phyloP scores from a whole-genome alignment of 768 basidiomycete genomes.

The Boletus vinaceobasis region DNA sequence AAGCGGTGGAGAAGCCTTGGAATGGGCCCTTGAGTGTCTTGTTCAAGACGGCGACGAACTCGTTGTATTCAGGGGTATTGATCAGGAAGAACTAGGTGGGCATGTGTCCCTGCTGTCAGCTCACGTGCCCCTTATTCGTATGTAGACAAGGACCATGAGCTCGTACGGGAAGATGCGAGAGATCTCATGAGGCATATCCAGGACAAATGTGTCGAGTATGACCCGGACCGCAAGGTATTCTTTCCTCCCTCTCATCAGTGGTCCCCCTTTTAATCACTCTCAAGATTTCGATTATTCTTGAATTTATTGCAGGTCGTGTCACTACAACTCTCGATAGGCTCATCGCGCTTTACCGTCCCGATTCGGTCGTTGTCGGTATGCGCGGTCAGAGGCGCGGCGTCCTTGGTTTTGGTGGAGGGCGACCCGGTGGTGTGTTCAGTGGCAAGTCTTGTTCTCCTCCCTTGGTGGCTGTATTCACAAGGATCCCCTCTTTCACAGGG shows the following conservation, averaged over 20 bases:
- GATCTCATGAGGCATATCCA: constrained; percentile 78
- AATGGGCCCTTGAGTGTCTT: constrained; percentile 87
- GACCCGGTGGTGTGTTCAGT: constrained; percentile 24
- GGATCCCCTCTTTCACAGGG: constrained; percentile 39
- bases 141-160: constrained; percentile 70
- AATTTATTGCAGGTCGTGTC: constrained; percentile 89
- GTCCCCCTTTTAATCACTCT: background rate
- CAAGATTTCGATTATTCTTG: constrained; percentile 85
- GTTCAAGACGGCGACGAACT: constrained; percentile 90
- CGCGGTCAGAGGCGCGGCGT: constrained; percentile 57
- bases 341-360: constrained; percentile 88
- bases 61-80: constrained; percentile 86
- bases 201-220: constrained; percentile 73
- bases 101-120: background rate
- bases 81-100: constrained; percentile 79
- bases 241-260: background rate
- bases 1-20: constrained; percentile 81
- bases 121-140: background rate
- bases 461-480: background rate
- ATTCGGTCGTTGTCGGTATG: constrained; percentile 91
- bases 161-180: constrained; percentile 81
- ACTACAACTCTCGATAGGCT: constrained; percentile 89
- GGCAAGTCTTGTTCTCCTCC: constrained; percentile 7
- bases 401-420: constrained; percentile 42
- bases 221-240: constrained; percentile 68